These are phyloP conservation scores for Seiridium unicorne DNA, from an alignment of 2,329 filamentous ascomycete genomes.

Conservation along the genomic window DNA sequence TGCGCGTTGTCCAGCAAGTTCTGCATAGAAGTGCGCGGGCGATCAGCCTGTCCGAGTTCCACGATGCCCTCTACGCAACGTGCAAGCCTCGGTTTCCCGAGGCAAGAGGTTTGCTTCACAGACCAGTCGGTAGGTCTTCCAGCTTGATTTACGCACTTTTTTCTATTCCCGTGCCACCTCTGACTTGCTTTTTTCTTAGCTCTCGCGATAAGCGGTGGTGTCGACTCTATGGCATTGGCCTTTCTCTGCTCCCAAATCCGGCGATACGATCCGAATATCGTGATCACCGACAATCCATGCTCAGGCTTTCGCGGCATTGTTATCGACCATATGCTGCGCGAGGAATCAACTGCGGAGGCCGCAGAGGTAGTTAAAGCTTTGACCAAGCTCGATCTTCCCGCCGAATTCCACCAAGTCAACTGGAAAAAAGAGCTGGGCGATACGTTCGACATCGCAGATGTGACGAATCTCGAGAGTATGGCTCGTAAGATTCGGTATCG, in stretches of 20 bases:
- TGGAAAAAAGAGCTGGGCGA: constrained; percentile 44
- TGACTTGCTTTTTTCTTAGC: constrained; percentile 17
- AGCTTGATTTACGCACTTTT: neutral
- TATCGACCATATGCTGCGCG: constrained; percentile 57
- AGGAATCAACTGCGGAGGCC: constrained; percentile 52
- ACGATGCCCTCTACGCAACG: constrained; percentile 48
- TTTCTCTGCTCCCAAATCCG: constrained; percentile 60
- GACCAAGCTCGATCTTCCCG: constrained; percentile 29
- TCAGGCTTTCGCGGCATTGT: constrained; percentile 43
- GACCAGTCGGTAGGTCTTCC: constrained; percentile 19
- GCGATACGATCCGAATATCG: constrained; percentile 28
- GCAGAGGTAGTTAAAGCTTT: constrained; percentile 38
- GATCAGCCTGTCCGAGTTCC: constrained; percentile 38
- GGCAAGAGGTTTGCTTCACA: constrained; percentile 29
- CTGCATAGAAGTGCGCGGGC: constrained; percentile 38
- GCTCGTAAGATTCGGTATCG: constrained; percentile 76
- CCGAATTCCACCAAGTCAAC: constrained; percentile 31
- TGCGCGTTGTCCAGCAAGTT: constrained; percentile 36
- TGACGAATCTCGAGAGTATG: constrained; percentile 71
- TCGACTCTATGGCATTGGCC: constrained; percentile 97
- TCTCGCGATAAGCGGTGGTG: constrained; percentile 85
- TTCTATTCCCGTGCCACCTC: neutral
- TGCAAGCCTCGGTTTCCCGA: constrained; percentile 49
- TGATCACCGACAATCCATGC: constrained; percentile 44
- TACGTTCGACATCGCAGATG: constrained; percentile 31